Evolutionary conservation across 495 filamentous ascomycete genomes (phyloP).

Genomic region (Podospora fimiseda): DNA sequence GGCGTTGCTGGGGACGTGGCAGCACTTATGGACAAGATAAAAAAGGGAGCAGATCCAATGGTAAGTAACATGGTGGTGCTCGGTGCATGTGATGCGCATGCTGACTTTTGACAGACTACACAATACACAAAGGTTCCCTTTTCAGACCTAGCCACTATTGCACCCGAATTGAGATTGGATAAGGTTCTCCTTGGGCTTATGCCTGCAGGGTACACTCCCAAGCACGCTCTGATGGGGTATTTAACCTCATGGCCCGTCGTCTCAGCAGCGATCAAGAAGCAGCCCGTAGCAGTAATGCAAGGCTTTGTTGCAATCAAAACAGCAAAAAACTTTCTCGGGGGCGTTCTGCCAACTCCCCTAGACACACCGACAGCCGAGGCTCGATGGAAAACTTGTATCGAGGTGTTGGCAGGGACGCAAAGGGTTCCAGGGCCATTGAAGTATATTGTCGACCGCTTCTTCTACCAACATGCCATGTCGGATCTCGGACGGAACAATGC

Average conservation of each 20-base stretch:
- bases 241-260: too few relatives aligned
- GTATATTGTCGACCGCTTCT: conserved; percentile 57
- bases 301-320: too few relatives aligned
- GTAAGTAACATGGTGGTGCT: too few relatives aligned
- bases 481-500: conserved; percentile 57
- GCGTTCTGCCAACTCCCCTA: too few relatives aligned
- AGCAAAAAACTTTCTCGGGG: too few relatives aligned
- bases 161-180: not conserved
- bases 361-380: not conserved
- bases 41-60: not conserved
- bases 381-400: conserved; percentile 60
- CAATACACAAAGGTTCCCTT: conserved; percentile 8
- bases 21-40: not conserved
- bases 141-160: not conserved
- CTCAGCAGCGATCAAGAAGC: not conserved
- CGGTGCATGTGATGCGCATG: too few relatives aligned
- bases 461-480: conserved; percentile 60
- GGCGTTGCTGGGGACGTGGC: too few relatives aligned
- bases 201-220: not conserved
- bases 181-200: not conserved
- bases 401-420: not conserved
- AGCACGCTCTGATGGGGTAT: too few relatives aligned
- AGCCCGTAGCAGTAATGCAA: conserved; percentile 6
- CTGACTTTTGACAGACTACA: too few relatives aligned
- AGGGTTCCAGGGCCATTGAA: conserved; percentile 40